Evolutionary conservation across 2,329 filamentous ascomycete species (phyloP), one percentile per base, ranked within the genome.

Genomic region (Myriosclerotinia curreyana): DNA sequence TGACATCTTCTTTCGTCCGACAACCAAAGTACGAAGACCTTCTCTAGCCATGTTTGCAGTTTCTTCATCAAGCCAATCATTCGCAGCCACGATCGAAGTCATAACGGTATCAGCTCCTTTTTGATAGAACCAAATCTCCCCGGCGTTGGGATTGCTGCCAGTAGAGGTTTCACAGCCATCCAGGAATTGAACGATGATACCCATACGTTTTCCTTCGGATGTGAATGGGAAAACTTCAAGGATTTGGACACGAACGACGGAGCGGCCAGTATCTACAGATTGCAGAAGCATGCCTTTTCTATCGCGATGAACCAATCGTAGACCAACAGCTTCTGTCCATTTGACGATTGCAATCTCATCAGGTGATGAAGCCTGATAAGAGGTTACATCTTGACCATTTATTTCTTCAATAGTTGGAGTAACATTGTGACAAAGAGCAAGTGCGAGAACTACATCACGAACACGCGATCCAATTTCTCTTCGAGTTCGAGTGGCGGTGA

Each of bases 21-120:
- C 90, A 7, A 99, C 95, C 7, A 99, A 82, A 0, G 95, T 99
- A 65, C 95, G 88, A 58, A 99, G 80, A 48, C 95, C 95, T 80
- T 99, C 96, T 55, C 95, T 87, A 7, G 96, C 96, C 96, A 99
- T 99, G 75, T 99, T 99, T n/a, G 92, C 91, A 0, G 95, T 98
- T 76, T 99, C 95, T 76, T 99, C 95, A 70, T 99, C 95, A 0
- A 99, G 86, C 96, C 95, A 99, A 78, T 99, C 95, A 73, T 98
- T 99, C 22, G 93, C 86, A 9, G 90, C 91, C 44, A 99, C 95
- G 69, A 99, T 98, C 3, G 88, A 84, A n/a, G 88, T 86, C 96
- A 99, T 99, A 68, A 99, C 94, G 0, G 95, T 98, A 75, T 99
- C 96, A 3, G 95, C 96, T 66, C 95, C 95, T 77, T 99, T 99